Conservation (phyloP, 164 flowering plant genomes). For the Stephania japonica region DNA sequence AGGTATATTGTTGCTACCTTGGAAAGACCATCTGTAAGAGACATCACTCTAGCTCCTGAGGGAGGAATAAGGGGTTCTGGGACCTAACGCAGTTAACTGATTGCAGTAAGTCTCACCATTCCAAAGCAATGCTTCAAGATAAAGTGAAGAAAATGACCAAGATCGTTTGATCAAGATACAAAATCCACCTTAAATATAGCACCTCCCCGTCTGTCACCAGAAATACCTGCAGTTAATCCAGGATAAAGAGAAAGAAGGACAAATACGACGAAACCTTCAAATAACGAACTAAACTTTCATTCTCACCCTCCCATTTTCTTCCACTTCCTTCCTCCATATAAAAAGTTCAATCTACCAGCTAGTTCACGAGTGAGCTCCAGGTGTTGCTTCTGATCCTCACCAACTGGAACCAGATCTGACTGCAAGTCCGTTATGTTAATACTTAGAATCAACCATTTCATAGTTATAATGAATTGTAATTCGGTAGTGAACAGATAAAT, state of each 20-base stretch:
- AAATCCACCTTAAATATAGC: slow-evolving; percentile 70
- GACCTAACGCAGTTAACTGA: slow-evolving; percentile 43
- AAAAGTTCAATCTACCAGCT: slow-evolving; percentile 76
- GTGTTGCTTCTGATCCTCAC: slow-evolving; percentile 97
- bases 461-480: neutral
- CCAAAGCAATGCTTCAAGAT: slow-evolving; percentile 10
- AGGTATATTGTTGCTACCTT: slow-evolving; percentile 44
- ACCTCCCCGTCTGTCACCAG: slow-evolving; percentile 70
- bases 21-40: slow-evolving; percentile 89
- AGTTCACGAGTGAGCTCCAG: slow-evolving; percentile 86
- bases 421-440: slow-evolving; percentile 44
- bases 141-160: slow-evolving; percentile 18
- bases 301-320: slow-evolving; percentile 97
- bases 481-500: neutral
- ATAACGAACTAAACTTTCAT: slow-evolving; percentile 5
- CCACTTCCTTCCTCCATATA: slow-evolving; percentile 95
- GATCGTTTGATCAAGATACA: slow-evolving; percentile 10
- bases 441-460: slow-evolving; percentile 24
- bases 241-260: neutral
- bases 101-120: slow-evolving; percentile 11
- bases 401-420: slow-evolving; percentile 95
- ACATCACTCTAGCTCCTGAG: slow-evolving; percentile 94
- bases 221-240: slow-evolving; percentile 22
- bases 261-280: neutral
- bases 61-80: slow-evolving; percentile 95